A percentile compares a stretch with the other conserved stretches of the same genome.
Conservation (phyloP, 345 rosid genomes). For the Lepidium didymum region DNA sequence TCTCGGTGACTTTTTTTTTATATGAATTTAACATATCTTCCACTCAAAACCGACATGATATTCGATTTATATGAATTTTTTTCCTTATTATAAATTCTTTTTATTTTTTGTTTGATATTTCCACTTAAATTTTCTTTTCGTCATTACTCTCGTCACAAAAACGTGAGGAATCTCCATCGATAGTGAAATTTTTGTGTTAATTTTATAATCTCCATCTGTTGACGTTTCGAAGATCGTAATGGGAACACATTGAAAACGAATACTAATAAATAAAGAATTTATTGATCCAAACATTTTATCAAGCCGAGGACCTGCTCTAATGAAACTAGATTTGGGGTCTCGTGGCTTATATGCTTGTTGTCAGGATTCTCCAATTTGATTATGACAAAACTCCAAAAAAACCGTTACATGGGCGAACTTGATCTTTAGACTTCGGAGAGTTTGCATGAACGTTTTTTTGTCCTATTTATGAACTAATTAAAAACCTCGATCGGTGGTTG, state of each 20-base stretch:
- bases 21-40: background rate
- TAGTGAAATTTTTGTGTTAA: background rate
- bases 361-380: background rate
- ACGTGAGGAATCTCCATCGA: background rate
- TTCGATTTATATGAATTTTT: background rate
- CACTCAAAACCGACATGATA: background rate
- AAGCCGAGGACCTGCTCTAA: background rate
- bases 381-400: background rate
- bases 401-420: background rate
- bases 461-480: background rate
- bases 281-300: background rate
- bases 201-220: background rate
- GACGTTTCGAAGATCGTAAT: background rate
- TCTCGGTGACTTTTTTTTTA: background rate
- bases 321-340: background rate
- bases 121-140: background rate
- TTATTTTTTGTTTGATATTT: background rate
- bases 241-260: background rate
- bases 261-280: background rate
- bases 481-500: background rate
- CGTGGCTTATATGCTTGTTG: background rate
- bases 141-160: background rate
- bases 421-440: background rate
- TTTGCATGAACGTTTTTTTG: background rate
- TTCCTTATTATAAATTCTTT: background rate